Percentiles rank a stretch among this genome's conserved stretches.
phyloP scores from a whole-genome alignment of 441 rosid genomes.

The Croton laevigatus region DNA sequence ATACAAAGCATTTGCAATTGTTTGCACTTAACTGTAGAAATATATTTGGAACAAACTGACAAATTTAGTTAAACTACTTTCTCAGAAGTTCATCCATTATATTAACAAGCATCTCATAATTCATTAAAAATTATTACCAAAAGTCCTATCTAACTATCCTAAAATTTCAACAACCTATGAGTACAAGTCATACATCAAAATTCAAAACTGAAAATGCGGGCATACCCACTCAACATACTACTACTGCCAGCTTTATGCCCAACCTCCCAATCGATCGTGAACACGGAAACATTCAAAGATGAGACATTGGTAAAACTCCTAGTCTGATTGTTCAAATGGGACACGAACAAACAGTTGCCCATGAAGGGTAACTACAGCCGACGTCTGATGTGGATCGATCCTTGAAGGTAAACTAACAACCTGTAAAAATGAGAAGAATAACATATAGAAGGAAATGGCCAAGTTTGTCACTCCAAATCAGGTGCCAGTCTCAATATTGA shows the following conservation, averaged over 20 bases:
- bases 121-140: too few relatives aligned
- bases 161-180: neutral
- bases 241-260: conserved; percentile 9
- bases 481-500: conserved; percentile 4
- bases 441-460: neutral
- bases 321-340: conserved; percentile 45
- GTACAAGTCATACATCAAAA: neutral
- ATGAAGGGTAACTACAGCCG: conserved; percentile 72
- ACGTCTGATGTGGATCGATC: conserved; percentile 65
- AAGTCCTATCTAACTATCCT: neutral
- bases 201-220: conserved; percentile 3
- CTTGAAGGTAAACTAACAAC: conserved; percentile 64
- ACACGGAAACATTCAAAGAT: too few relatives aligned
- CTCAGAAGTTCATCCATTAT: too few relatives aligned
- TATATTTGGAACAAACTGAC: too few relatives aligned
- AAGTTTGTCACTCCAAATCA: neutral
- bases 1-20: too few relatives aligned
- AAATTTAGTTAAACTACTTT: too few relatives aligned
- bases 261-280: neutral
- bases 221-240: neutral
- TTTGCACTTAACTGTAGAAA: too few relatives aligned
- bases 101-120: too few relatives aligned
- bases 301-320: neutral
- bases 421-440: conserved; percentile 39
- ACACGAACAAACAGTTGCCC: conserved; percentile 68